Evolutionary conservation across 345 rosid species (phyloP).

Genomic region (Eucalyptus marginata): DNA sequence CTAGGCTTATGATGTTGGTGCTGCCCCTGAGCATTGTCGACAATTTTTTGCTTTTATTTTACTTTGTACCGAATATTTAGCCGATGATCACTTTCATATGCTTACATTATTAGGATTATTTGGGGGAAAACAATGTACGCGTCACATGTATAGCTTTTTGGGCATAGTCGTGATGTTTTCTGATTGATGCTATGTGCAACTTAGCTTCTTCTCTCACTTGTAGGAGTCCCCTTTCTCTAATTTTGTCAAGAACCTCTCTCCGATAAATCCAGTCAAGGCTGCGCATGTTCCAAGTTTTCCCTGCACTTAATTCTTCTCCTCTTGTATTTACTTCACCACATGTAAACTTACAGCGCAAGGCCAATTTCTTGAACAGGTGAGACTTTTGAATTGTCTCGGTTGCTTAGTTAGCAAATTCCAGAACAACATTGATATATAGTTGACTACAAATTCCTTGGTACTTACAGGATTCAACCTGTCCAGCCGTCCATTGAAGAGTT

Average conservation of each 20-base stretch:
- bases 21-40: not conserved
- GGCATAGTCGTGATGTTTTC: not conserved
- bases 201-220: not conserved
- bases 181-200: not conserved
- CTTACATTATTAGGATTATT: not conserved
- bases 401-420: not conserved
- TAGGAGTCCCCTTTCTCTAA: conserved; percentile 38
- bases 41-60: not conserved
- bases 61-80: not conserved
- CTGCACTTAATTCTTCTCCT: conserved; percentile 35
- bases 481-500: conserved; percentile 2
- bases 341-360: conserved; percentile 1
- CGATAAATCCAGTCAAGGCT: conserved; percentile 14
- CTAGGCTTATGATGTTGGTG: not conserved
- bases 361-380: conserved; percentile 22
- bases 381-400: not conserved
- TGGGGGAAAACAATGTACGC: not conserved
- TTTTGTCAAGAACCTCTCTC: conserved; percentile 21
- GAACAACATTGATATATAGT: not conserved
- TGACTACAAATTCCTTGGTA: not conserved
- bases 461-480: conserved; percentile 10
- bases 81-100: not conserved
- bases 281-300: conserved; percentile 9
- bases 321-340: conserved; percentile 34
- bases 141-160: not conserved